Evolutionary conservation across 2,329 filamentous ascomycete species (phyloP).

Genomic region (Paecilomyces sp.): DNA sequence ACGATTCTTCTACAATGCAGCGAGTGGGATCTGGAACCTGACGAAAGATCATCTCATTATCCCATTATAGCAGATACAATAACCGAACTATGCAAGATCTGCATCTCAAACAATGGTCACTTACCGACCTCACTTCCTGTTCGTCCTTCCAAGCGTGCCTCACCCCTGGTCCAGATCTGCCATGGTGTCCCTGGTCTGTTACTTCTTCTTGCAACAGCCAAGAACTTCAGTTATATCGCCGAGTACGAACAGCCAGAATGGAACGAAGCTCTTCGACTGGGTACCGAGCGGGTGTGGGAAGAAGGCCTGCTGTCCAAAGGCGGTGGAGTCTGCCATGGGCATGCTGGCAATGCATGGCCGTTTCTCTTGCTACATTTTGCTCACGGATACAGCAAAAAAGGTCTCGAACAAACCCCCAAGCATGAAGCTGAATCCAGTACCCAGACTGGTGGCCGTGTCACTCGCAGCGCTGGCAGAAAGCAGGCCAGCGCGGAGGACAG

Average conservation of each 20-base stretch:
- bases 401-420: conserved; percentile 13
- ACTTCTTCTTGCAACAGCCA: conserved; percentile 25
- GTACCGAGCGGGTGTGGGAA: conserved; percentile 31
- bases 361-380: conserved; percentile 28
- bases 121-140: conserved; percentile 30
- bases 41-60: conserved; percentile 13
- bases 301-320: conserved; percentile 36
- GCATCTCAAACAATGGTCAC: conserved; percentile 27
- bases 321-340: conserved; percentile 34
- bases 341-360: conserved; percentile 35
- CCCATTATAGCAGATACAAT: conserved; percentile 29
- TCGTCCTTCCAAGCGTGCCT: conserved; percentile 13
- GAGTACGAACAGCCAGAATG: conserved; percentile 31
- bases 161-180: conserved; percentile 33
- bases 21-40: conserved; percentile 19
- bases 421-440: not conserved
- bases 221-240: conserved; percentile 12
- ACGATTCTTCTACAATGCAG: conserved; percentile 28
- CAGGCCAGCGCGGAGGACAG: conserved; percentile 9
- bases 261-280: conserved; percentile 27
- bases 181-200: conserved; percentile 34
- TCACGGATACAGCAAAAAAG: conserved; percentile 24
- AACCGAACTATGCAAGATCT: conserved; percentile 27
- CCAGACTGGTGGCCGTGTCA: not conserved
- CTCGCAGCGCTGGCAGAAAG: conserved; percentile 1